Conservation (phyloP, 352 stramenopile species). For the Pythium rhizo-oryzae region DNA sequence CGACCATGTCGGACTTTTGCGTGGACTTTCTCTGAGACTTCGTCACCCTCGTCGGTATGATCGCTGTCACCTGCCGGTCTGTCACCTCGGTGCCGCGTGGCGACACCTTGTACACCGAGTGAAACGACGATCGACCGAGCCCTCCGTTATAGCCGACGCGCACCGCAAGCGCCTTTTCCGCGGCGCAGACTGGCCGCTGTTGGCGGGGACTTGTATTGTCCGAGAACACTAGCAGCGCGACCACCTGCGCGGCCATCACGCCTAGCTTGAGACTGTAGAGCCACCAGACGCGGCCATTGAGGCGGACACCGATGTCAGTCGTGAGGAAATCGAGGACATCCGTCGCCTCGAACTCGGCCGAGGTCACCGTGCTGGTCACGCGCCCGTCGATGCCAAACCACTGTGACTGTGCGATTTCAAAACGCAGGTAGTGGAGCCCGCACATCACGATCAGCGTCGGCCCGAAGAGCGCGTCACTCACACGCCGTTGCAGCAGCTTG, state of each 20-base stretch:
- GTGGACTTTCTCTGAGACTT: too few species aligned
- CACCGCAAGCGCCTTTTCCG: constrained; percentile 32
- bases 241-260: background rate
- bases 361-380: constrained; percentile 24
- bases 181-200: constrained; percentile 5
- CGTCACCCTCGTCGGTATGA: too few species aligned
- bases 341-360: constrained; percentile 28
- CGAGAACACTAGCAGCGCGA: constrained; percentile 27
- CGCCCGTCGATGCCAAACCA: constrained; percentile 29
- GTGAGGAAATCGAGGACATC: constrained; percentile 28
- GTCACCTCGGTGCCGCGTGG: too few species aligned
- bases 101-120: too few species aligned
- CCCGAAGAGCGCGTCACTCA: constrained; percentile 33
- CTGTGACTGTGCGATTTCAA: constrained; percentile 17
- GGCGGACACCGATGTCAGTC: constrained; percentile 26
- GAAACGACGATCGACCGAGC: constrained; percentile 20
- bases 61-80: too few species aligned
- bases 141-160: constrained; percentile 30
- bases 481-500: constrained; percentile 30
- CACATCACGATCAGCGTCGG: constrained; percentile 34
- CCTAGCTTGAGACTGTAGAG: background rate
- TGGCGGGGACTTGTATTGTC: constrained; percentile 22
- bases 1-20: background rate
- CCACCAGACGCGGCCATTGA: constrained; percentile 27
- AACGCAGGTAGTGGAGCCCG: constrained; percentile 27